Base-by-base conservation (phyloP, 2,329 filamentous ascomycete species). In the Aspergillus cejpii region DNA sequence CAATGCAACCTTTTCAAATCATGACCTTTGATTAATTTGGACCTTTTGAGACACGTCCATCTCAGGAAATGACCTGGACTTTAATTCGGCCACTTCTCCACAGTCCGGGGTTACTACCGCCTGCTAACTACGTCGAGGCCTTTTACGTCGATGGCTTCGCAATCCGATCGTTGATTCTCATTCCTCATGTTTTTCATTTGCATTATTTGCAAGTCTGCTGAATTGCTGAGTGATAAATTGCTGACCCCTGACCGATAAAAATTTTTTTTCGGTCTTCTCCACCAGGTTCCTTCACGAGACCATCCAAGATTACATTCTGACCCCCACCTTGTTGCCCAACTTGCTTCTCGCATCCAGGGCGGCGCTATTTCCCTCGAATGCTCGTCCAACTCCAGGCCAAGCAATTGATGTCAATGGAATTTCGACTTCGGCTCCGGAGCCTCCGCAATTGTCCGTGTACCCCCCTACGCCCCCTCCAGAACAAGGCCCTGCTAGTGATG, bases 291-390 rank as follows among this genome's bases (percentile, higher is more conserved):
- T 72, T 43, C 66, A 64, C 52, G 61, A 71, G 55, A 66, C 62
- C 57, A 72, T 70, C 59, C 66, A 85, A 76, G 69, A 74, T 77
- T 70, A 77, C 61, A 63, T 86, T 49, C 73, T 88, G 50, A 78
- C 83, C 68, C 74, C 82, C 55, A 74, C 75, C 50, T 74, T 78
- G 55, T 73, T 89, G 44, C 81, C 85, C 63, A 74, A 74, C 62
- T 67, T 87, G 54, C 64, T 74, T 17, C 64, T 63, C 43, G 65
- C 81, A 54, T 75, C 86, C 59, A 85, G 92, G 63, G 80, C 79
- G 58, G 79, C 85, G 49, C 73, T 97, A 44, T 97, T 96, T 64
- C 91, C 92, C 54, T 85, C 87, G 68, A 94, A 94, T 67, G 75
- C 79, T 57, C 82, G 84, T 50, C 84, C 82, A 47, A 77, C 80